Evolutionary conservation across 768 basidiomycete species (phyloP).

Genomic region (Cystobasidium ongulense): DNA sequence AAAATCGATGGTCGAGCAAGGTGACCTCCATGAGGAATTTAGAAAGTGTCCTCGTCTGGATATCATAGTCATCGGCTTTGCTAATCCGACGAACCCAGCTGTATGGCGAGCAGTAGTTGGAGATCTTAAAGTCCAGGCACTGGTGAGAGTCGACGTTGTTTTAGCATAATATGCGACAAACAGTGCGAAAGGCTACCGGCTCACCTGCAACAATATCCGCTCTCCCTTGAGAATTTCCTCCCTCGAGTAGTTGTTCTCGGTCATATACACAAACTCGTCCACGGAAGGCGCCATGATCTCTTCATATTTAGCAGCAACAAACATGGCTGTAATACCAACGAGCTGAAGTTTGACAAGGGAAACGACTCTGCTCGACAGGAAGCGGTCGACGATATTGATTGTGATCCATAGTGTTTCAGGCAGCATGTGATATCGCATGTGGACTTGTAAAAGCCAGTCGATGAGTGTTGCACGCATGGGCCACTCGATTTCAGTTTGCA

Average conservation of each 20-base stretch:
- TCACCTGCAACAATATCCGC: conserved; percentile 75
- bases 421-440: conserved; percentile 96
- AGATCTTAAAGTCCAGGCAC: conserved; percentile 88
- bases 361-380: conserved; percentile 78
- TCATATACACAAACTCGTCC: conserved; percentile 98
- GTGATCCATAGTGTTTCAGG: conserved; percentile 99
- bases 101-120: conserved; percentile 97
- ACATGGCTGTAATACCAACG: conserved; percentile 97
- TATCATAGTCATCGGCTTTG: conserved; percentile 97
- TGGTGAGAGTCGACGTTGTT: conserved; percentile 30
- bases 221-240: conserved; percentile 98
- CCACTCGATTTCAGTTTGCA: conserved; percentile 73
- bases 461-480: conserved; percentile 90
- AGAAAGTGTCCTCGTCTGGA: conserved; percentile 91
- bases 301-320: conserved; percentile 97
- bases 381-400: conserved; percentile 88
- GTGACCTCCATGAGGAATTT: conserved; percentile 98
- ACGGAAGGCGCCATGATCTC: conserved; percentile 95
- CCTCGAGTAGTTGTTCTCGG: conserved; percentile 82
- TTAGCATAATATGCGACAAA: neutral
- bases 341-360: conserved; percentile 85
- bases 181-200: conserved; percentile 17
- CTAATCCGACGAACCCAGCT: conserved; percentile 98
- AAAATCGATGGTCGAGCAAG: conserved; percentile 80
- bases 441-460: conserved; percentile 96